phyloP scores from a whole-genome alignment of 2,329 filamentous ascomycete species.

The Trichoderma guizhouense region DNA sequence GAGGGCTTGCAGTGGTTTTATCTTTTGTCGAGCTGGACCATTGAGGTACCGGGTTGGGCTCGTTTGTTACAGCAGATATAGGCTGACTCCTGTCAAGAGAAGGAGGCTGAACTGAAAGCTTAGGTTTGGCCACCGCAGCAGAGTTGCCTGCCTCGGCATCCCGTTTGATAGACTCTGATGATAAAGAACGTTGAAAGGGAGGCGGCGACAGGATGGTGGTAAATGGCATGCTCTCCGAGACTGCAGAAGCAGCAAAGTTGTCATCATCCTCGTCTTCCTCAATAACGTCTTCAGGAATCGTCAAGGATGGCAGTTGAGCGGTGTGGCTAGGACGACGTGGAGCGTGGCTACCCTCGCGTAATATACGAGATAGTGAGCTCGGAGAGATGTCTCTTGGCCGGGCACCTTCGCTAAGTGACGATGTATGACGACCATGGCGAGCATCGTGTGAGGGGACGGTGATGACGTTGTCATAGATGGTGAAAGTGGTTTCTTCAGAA shows the following conservation, averaged over 20 bases:
- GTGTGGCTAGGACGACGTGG: slow-evolving; percentile 26
- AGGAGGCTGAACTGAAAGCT: neutral
- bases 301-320: slow-evolving; percentile 31
- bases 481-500: slow-evolving; percentile 23
- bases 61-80: slow-evolving; percentile 9
- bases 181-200: slow-evolving; percentile 41
- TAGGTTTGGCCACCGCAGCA: neutral
- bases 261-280: slow-evolving; percentile 58
- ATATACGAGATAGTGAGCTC: slow-evolving; percentile 51
- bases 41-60: slow-evolving; percentile 20
- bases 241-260: slow-evolving; percentile 56
- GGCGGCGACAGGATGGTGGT: slow-evolving; percentile 52
- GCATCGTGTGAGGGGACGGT: slow-evolving; percentile 25
- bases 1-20: slow-evolving; percentile 31
- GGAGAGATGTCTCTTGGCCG: slow-evolving; percentile 53
- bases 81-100: neutral
- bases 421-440: slow-evolving; percentile 5
- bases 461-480: slow-evolving; percentile 31
- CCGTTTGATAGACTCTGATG: slow-evolving; percentile 29
- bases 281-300: slow-evolving; percentile 36
- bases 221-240: slow-evolving; percentile 43
- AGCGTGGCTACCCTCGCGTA: slow-evolving; percentile 44
- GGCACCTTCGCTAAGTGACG: slow-evolving; percentile 36
- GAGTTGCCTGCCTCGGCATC: slow-evolving; percentile 21
- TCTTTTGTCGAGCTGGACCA: slow-evolving; percentile 26